Base-by-base conservation (phyloP, 139 green algal species). In the Desmodesmus armatus region DNA sequence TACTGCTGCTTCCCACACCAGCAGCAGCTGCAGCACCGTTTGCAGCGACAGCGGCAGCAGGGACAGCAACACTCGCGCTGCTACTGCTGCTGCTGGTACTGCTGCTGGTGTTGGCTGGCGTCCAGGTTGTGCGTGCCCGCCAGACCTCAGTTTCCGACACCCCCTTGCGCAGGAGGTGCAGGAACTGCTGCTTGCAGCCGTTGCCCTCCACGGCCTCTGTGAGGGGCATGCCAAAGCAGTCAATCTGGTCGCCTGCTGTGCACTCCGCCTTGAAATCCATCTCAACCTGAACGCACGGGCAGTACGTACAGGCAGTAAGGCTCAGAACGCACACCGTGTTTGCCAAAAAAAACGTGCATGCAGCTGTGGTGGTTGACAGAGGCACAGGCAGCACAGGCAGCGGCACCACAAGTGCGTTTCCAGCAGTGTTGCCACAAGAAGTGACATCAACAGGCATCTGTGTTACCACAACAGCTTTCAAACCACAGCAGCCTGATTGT, bases 181-280 rank as follows among this genome's bases (percentile, higher is more conserved):
- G 69, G 51, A 90, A 88, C 63, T 88, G 67, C 58, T 82, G 72
- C 27, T 29, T 60, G 27, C 72, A 55, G 82, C 85, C 83, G 39
- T 79, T 89, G 60, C 77, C 80, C 47, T 85, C 86, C 27, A 58
- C 82, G 63, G 82, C 40, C 41, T 75, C 58, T 40, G 82, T 76
- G 19, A 93, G 73, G 0, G 65, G 75, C 60, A 88, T 88, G 49
- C 84, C 91, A 55, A 92, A 63, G 13, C 86, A 87, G 66, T 96
- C 88, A 3, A 98, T 85, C 35, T 87, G 86, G 51, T 98, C 89
- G 3, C 96, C 96, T 17, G 90, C 91, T 15, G 84, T 84, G 85
- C 94, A 98, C 91, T 98, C 96, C 0, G 90, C 90, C 87, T 97
- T 97, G 91, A 96, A 98, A 82, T 98, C 96, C 33, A 98, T 87